phyloP scores from a whole-genome alignment of 208 protist genomes.

The Polymyxa betae region DNA sequence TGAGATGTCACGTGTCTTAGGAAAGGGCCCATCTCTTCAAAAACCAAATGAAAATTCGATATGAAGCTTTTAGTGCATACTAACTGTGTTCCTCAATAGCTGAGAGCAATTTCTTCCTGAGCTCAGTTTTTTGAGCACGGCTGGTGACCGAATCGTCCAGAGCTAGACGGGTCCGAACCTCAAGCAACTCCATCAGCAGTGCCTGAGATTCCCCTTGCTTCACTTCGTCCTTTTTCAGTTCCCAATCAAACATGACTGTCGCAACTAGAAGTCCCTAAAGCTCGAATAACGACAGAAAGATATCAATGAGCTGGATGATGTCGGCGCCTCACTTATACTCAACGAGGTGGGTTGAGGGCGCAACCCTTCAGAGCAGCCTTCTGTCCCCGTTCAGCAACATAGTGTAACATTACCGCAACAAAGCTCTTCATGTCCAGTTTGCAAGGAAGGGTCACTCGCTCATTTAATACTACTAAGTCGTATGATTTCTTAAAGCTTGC shows the following conservation, averaged over 20 bases:
- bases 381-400: no score
- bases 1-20: constrained; percentile 58
- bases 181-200: background rate
- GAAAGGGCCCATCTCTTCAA: constrained; percentile 71
- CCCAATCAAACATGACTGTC: constrained; percentile 1
- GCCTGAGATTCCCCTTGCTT: constrained; percentile 29
- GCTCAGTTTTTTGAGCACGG: background rate
- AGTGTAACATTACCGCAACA: no score
- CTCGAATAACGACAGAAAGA: no score
- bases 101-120: background rate
- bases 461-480: no score
- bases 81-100: constrained; percentile 2
- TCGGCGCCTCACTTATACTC: no score
- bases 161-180: constrained; percentile 2
- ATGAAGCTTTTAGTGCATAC: background rate
- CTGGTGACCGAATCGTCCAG: background rate
- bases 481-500: no score
- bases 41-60: background rate
- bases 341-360: no score
- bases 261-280: no score
- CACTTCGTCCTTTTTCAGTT: background rate
- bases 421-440: no score
- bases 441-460: no score
- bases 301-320: no score
- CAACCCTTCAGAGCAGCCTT: no score